Conservation (phyloP, 1,284 basidiomycete species). For the Polyporus tsugae region DNA sequence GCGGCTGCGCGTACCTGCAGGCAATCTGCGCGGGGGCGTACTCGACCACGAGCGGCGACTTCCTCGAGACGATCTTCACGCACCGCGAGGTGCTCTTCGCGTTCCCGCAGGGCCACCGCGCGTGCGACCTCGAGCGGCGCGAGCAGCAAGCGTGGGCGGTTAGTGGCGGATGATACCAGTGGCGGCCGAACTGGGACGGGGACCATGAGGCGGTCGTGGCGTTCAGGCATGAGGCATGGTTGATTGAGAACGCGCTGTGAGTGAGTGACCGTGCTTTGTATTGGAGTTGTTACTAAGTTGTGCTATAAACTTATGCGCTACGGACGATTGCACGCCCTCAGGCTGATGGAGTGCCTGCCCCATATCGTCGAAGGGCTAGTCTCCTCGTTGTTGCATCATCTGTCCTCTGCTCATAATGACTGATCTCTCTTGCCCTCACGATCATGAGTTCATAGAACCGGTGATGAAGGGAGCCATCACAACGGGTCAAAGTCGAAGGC, state of each 20-base stretch:
- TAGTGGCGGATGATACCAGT: slow-evolving; percentile 43
- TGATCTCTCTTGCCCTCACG: background rate
- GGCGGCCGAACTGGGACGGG: slow-evolving; percentile 72
- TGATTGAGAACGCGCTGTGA: slow-evolving; percentile 48
- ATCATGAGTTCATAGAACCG: background rate
- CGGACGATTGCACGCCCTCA: no score
- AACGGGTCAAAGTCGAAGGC: no score
- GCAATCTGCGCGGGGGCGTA: slow-evolving; percentile 60
- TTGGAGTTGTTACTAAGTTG: no score
- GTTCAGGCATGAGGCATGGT: slow-evolving; percentile 71
- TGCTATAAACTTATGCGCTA: no score
- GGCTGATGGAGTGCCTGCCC: no score
- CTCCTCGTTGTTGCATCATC: background rate
- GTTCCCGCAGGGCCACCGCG: slow-evolving; percentile 64
- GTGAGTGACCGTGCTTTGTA: no score
- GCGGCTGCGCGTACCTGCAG: slow-evolving; percentile 65
- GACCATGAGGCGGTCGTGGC: slow-evolving; percentile 68
- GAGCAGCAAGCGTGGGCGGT: background rate
- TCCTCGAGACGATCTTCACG: slow-evolving; percentile 76
- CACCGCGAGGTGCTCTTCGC: slow-evolving; percentile 72
- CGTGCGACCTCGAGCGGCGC: slow-evolving; percentile 63
- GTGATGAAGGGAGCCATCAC: no score
- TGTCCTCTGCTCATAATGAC: background rate
- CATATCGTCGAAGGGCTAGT: background rate
- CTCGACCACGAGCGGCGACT: slow-evolving; percentile 71